Percentiles rank a stretch among this genome's conserved stretches.
These are phyloP conservation scores for Candida sp. DNA, from an alignment of 1,139 yeast genomes.

Conservation along the genomic window DNA sequence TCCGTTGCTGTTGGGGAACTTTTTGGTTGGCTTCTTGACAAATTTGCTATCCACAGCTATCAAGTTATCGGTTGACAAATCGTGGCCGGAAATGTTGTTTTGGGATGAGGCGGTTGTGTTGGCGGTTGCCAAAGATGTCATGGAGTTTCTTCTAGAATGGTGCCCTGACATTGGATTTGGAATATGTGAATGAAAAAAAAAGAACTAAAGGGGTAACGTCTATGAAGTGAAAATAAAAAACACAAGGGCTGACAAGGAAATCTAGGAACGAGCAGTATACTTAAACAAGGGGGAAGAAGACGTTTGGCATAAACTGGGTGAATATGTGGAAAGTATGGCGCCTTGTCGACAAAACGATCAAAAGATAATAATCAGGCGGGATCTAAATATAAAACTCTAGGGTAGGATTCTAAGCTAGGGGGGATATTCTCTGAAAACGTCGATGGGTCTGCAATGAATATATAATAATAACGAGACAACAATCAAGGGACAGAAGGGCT, in stretches of 20 bases:
- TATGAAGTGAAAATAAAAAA: background rate
- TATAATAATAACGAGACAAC: too few species aligned
- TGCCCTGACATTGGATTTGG: background rate
- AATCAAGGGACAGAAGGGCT: too few species aligned
- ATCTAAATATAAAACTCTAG: background rate
- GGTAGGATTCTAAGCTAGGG: too few species aligned
- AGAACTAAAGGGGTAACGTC: background rate
- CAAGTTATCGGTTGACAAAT: conserved; percentile 44
- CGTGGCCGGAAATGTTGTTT: conserved; percentile 11
- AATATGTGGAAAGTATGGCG: background rate
- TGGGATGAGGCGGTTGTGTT: conserved; percentile 13
- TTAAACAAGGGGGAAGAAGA: background rate
- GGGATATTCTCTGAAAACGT: too few species aligned
- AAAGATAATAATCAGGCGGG: background rate
- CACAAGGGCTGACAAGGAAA: background rate
- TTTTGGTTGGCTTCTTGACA: conserved; percentile 32
- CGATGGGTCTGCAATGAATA: too few species aligned
- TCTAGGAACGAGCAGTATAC: background rate
- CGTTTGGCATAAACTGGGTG: background rate
- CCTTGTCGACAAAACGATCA: background rate
- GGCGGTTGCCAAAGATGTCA: conserved; percentile 34
- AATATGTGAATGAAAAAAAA: background rate
- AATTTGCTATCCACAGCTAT: conserved; percentile 43
- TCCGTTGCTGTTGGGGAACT: conserved; percentile 17
- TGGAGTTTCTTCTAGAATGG: conserved; percentile 33